These are phyloP conservation scores for Rubroboletus satanas DNA, from an alignment of 768 basidiomycete species.

Conservation along the genomic window DNA sequence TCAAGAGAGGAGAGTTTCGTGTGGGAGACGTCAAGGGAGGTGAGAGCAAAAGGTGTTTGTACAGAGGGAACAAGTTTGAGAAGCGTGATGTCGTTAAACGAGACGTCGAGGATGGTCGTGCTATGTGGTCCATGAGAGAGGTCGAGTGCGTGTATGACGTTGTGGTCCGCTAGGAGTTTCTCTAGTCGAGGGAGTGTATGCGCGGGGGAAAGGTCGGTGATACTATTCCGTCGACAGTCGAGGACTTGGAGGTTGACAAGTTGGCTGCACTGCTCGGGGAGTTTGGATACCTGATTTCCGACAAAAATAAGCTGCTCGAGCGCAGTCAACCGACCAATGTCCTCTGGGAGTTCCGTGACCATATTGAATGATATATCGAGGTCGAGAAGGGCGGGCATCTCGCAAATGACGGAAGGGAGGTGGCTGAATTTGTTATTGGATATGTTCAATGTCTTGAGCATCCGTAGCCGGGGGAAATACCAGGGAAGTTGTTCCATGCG, in stretches of 20 bases:
- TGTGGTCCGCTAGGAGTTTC: slow-evolving; percentile 74
- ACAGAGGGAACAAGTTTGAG: slow-evolving; percentile 55
- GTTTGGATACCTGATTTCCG: slow-evolving; percentile 74
- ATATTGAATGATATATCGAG: slow-evolving; percentile 95
- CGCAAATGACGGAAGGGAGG: slow-evolving; percentile 72
- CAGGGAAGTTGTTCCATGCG: slow-evolving; percentile 82
- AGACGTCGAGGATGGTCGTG: slow-evolving; percentile 59
- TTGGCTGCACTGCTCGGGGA: slow-evolving; percentile 58
- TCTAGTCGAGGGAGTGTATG: slow-evolving; percentile 67
- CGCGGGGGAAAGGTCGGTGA: slow-evolving; percentile 69
- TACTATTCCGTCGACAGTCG: slow-evolving; percentile 83
- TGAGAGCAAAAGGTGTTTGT: slow-evolving; percentile 54
- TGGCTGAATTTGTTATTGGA: slow-evolving; percentile 90
- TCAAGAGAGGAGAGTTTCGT: slow-evolving; percentile 85
- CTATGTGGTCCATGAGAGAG: slow-evolving; percentile 67
- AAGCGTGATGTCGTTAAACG: slow-evolving; percentile 86
- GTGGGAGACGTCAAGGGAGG: slow-evolving; percentile 79
- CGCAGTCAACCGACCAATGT: slow-evolving; percentile 63
- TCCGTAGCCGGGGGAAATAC: slow-evolving; percentile 73
- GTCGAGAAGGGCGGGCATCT: slow-evolving; percentile 70
- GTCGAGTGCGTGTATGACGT: slow-evolving; percentile 76
- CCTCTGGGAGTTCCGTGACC: slow-evolving; percentile 75
- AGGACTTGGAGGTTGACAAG: slow-evolving; percentile 63
- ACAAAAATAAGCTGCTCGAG: slow-evolving; percentile 76
- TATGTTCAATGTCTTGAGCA: slow-evolving; percentile 78